Evolutionary conservation across 768 basidiomycete genomes (phyloP).

Genomic region (Hypsizygus marmoreus): DNA sequence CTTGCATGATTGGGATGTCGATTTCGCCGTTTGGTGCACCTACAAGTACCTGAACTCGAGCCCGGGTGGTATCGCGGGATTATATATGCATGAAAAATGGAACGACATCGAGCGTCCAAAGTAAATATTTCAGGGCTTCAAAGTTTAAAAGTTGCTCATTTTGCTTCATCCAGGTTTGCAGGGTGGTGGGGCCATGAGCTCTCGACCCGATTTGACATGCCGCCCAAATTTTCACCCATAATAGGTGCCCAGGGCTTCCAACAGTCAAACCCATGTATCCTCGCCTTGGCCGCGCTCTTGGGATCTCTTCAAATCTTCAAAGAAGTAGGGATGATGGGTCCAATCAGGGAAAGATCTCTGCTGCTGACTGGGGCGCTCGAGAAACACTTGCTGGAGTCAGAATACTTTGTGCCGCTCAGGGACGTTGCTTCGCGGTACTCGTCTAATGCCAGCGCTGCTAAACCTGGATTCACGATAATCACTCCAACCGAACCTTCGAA

Average conservation of each 20-base stretch:
- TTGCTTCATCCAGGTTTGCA: constrained; percentile 58
- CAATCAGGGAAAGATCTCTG: constrained; percentile 69
- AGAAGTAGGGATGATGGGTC: constrained; percentile 71
- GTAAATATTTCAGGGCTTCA: too few species aligned
- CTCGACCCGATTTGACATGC: constrained; percentile 89
- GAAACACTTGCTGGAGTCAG: constrained; percentile 56
- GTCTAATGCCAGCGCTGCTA: constrained; percentile 20
- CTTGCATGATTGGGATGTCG: constrained; percentile 91
- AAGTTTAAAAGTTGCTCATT: constrained; percentile 13
- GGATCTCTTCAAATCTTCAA: constrained; percentile 84
- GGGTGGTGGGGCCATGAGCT: constrained; percentile 99
- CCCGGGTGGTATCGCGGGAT: constrained; percentile 95
- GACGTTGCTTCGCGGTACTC: constrained; percentile 33
- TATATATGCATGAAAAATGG: constrained; percentile 88
- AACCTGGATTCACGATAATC: constrained; percentile 83
- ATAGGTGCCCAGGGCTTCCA: constrained; percentile 94
- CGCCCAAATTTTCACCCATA: constrained; percentile 77
- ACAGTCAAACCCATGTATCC: constrained; percentile 90
- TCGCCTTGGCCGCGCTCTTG: constrained; percentile 77
- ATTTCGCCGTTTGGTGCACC: constrained; percentile 98
- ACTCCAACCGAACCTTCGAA: constrained; percentile 70
- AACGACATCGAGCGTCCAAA: constrained; percentile 60
- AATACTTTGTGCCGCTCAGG: constrained; percentile 58
- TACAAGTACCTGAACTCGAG: constrained; percentile 98
- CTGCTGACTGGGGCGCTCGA: constrained; percentile 75